Evolutionary conservation across 257 asterid genomes (phyloP).

Genomic region (Rauvolfia tetraphylla): DNA sequence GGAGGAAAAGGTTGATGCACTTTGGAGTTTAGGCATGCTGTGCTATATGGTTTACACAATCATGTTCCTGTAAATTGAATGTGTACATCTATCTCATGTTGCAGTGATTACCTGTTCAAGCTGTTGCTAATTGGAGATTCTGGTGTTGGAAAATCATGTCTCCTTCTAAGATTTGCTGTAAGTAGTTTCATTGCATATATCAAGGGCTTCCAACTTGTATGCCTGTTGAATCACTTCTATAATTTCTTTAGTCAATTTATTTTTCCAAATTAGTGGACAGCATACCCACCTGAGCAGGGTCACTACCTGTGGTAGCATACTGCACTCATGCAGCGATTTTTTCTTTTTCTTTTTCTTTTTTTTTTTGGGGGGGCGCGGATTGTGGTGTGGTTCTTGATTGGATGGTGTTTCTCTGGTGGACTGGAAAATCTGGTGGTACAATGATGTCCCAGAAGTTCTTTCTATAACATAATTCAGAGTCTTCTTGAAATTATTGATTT

Average conservation of each 20-base stretch:
- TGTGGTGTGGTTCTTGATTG: too few relatives aligned
- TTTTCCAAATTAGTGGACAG: not conserved
- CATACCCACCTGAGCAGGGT: not conserved
- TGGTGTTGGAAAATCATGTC: slow-evolving; percentile 42
- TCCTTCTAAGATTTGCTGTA: slow-evolving; percentile 38
- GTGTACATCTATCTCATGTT: not conserved
- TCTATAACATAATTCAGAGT: too few relatives aligned
- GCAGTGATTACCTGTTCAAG: slow-evolving; percentile 37
- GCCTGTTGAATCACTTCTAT: not conserved
- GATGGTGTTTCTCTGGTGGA: not conserved
- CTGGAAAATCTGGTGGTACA: not conserved
- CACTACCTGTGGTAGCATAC: too few relatives aligned
- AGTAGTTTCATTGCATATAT: not conserved
- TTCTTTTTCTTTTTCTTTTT: too few relatives aligned
- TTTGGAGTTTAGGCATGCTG: not conserved
- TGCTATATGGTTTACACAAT: not conserved
- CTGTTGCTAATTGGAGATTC: slow-evolving; percentile 41
- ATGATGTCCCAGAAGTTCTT: not conserved
- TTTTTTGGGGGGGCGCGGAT: not conserved
- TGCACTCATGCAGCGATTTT: too few relatives aligned
- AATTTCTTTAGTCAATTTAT: not conserved
- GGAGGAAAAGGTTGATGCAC: not conserved
- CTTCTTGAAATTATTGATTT: not conserved
- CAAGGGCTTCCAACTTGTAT: not conserved
- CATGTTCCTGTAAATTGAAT: not conserved